A percentile compares a stretch with the other conserved stretches of the same genome.
These are phyloP conservation scores for Uncinocarpus reesii DNA, from an alignment of 2,329 filamentous ascomycete genomes.

Conservation along the genomic window DNA sequence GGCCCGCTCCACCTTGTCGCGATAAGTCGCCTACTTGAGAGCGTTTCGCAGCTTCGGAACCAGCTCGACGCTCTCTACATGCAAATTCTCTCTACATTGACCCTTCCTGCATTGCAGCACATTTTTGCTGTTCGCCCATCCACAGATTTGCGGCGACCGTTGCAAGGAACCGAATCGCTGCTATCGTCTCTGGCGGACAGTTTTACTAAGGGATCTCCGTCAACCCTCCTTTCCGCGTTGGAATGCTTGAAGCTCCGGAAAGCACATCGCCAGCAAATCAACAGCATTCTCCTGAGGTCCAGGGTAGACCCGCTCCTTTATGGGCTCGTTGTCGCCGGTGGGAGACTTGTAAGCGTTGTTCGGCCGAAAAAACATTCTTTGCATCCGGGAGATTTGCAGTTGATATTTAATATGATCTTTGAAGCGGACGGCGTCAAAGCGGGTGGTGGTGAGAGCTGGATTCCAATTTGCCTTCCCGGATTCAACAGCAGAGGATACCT, in stretches of 20 bases:
- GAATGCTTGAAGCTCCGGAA: constrained; percentile 92
- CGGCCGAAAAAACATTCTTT: constrained; percentile 88
- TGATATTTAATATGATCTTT: constrained; percentile 99
- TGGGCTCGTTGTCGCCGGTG: constrained; percentile 83
- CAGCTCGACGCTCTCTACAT: constrained; percentile 94
- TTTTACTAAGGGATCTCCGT: constrained; percentile 86
- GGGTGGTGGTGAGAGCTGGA: constrained; percentile 94
- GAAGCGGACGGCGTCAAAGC: constrained; percentile 86
- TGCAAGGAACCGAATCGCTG: constrained; percentile 83
- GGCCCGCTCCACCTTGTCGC: constrained; percentile 87
- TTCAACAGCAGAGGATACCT: constrained; percentile 96
- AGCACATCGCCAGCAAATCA: constrained; percentile 73
- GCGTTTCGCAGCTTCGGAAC: constrained; percentile 71
- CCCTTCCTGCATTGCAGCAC: constrained; percentile 71
- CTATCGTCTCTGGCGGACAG: constrained; percentile 87
- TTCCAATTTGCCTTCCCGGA: constrained; percentile 85
- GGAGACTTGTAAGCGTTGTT: constrained; percentile 86
- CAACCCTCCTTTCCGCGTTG: constrained; percentile 74
- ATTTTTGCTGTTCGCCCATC: constrained; percentile 86
- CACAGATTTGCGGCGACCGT: constrained; percentile 79
- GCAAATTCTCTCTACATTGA: constrained; percentile 94
- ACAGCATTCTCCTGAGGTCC: constrained; percentile 72
- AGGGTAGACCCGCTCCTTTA: constrained; percentile 74
- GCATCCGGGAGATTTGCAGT: constrained; percentile 86
- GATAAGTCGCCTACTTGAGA: constrained; percentile 86